Base-by-base conservation (phyloP, 768 basidiomycete genomes). In the Leccinum barrowsii region DNA sequence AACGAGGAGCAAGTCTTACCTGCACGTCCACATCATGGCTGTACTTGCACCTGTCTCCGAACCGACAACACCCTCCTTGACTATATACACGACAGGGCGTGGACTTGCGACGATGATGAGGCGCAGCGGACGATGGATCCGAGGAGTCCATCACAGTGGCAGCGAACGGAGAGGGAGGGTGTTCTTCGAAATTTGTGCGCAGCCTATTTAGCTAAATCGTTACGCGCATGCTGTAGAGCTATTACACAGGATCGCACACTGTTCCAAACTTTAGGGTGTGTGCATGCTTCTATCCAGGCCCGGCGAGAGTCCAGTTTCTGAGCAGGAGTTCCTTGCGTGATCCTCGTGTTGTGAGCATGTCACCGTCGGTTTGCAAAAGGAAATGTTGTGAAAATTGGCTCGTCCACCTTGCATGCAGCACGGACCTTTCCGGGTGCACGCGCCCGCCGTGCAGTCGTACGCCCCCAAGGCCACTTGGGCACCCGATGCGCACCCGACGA, bases 31-130 rank as follows among this genome's bases (percentile, higher is more conserved):
- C 32, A 11, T 61, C 59, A 32, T 74, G 71, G 15, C 60, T 58
- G 17, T 57, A 70, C 60, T 19, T 67, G 60, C 71, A 72, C 42
- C 52, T 62, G 46, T 60, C 57, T 22, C 71, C 71, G 37, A 49
- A 72, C 32, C 63, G 73, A 65, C 71, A 72, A 17, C 52, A 13
- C 0, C 7, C 37, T 40, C 73, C 73, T 57, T 67, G 65, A 47
- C 10, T 32, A 34, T 72, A 51, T 5, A 51, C 15, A 24, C 66
- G 71, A 19, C 71, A 72, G 3, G 65, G 60, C 21, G 1, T 5
- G n/a, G 57, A 19, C 50, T 56, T 65, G 47, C 42, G 56, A 35
- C 44, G 50, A 12, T 51, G 56, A 32, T 7, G 37, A 40, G 37
- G 7, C 4, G 17, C 10, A 2, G 12, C 24, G 17, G 30, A 3